Conservation (phyloP, 78 protist genomes). For the Dictyostelium capitatum region DNA sequence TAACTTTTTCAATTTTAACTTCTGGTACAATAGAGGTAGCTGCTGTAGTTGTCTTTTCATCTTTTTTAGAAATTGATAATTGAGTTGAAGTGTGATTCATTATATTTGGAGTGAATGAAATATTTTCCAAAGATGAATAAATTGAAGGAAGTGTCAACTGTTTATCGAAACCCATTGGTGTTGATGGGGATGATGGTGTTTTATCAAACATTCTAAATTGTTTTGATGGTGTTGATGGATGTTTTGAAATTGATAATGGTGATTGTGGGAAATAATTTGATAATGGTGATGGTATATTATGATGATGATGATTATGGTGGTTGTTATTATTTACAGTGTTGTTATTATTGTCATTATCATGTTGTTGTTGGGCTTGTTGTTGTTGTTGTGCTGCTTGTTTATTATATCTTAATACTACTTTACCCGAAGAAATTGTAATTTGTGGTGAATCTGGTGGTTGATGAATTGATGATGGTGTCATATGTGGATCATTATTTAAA, state of each 20-base stretch:
- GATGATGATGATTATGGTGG: background rate
- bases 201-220: background rate
- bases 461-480: background rate
- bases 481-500: background rate
- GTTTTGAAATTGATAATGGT: background rate
- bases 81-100: conserved; percentile 46
- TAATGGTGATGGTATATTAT: conserved; percentile 19
- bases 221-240: conserved; percentile 13
- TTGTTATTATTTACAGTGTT: background rate
- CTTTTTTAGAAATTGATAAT: conserved; percentile 20
- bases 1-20: background rate
- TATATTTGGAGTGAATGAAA: background rate
- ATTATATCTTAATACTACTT: background rate
- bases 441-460: conserved; percentile 52
- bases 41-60: background rate
- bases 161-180: background rate
- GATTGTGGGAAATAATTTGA: background rate
- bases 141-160: conserved; percentile 31
- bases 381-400: background rate
- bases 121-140: conserved; percentile 32
- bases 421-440: conserved; percentile 25
- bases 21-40: background rate
- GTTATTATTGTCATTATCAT: background rate
- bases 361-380: background rate
- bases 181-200: conserved; percentile 12